These are phyloP conservation scores for Ciborinia camelliae DNA, from an alignment of 2,329 filamentous ascomycete genomes.

Conservation along the genomic window DNA sequence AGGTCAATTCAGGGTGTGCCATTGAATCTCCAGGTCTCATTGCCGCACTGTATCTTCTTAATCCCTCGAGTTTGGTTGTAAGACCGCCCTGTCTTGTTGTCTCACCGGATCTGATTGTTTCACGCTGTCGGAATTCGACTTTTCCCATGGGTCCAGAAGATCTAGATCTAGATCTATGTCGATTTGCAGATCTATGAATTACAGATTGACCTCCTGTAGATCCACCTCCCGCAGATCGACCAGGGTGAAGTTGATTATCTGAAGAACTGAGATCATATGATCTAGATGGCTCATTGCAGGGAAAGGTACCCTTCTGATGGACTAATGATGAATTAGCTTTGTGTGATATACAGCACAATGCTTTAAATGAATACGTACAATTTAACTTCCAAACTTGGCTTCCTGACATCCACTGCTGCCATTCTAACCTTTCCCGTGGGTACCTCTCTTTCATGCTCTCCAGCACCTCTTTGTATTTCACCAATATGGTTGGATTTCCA, in stretches of 20 bases:
- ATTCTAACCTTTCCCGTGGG: conserved; percentile 14
- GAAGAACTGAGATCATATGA: conserved; percentile 5
- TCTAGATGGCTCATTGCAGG: conserved; percentile 8
- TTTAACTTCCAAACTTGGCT: conserved; percentile 20
- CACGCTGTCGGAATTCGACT: background rate
- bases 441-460: conserved; percentile 2
- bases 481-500: background rate
- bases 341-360: too few species aligned
- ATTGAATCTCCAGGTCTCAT: background rate
- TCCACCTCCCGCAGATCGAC: background rate
- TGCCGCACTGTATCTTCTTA: background rate
- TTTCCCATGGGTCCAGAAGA: background rate
- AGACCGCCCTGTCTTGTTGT: background rate
- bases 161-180: conserved; percentile 1
- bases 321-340: background rate
- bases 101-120: background rate
- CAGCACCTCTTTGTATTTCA: background rate
- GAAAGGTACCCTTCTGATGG: background rate
- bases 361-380: conserved; percentile 8
- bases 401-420: conserved; percentile 21
- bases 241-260: background rate
- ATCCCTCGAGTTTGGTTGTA: background rate
- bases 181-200: too few species aligned
- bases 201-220: too few species aligned
- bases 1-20: background rate